Conservation (phyloP, 2,329 filamentous ascomycete genomes). For the Chaetomium strumarium region DNA sequence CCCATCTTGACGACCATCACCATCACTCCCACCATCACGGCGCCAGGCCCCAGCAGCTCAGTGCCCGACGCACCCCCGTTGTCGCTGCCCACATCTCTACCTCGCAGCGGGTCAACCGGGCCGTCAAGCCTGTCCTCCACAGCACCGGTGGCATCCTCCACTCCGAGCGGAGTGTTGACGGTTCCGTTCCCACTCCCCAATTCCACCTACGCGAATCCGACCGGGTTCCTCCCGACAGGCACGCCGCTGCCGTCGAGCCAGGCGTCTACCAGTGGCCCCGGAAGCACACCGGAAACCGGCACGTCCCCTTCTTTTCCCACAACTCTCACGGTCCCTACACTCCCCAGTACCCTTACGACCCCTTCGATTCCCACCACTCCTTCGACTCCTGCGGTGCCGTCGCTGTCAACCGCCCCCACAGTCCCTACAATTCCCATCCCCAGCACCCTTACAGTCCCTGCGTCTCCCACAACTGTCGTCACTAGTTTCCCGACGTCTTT, state of each 20-base stretch:
- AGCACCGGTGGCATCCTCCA: too few relatives aligned
- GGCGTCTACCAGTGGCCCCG: not conserved
- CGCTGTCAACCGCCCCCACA: too few relatives aligned
- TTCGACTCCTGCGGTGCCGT: too few relatives aligned
- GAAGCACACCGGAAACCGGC: not conserved
- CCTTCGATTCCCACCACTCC: too few relatives aligned
- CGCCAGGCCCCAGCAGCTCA: not conserved
- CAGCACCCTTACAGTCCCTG: too few relatives aligned
- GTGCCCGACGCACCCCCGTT: not conserved
- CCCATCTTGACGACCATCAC: not conserved
- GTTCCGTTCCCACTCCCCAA: conserved; percentile 15
- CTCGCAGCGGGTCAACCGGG: not conserved
- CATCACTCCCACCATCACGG: not conserved
- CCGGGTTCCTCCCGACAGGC: not conserved
- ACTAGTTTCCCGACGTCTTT: not conserved
- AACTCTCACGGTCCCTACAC: not conserved
- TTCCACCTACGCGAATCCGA: not conserved
- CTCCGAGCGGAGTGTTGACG: not conserved
- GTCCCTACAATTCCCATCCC: too few relatives aligned
- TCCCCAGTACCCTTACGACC: too few relatives aligned
- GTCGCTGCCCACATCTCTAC: too few relatives aligned
- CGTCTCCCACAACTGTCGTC: not conserved
- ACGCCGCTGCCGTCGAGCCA: not conserved
- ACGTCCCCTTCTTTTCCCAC: not conserved
- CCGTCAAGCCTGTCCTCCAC: too few relatives aligned